Percentiles rank a stretch among this genome's conserved stretches.
These are phyloP conservation scores for Cetraspora pellucida DNA, from an alignment of 192 early-diverging fungal species.

Conservation along the genomic window DNA sequence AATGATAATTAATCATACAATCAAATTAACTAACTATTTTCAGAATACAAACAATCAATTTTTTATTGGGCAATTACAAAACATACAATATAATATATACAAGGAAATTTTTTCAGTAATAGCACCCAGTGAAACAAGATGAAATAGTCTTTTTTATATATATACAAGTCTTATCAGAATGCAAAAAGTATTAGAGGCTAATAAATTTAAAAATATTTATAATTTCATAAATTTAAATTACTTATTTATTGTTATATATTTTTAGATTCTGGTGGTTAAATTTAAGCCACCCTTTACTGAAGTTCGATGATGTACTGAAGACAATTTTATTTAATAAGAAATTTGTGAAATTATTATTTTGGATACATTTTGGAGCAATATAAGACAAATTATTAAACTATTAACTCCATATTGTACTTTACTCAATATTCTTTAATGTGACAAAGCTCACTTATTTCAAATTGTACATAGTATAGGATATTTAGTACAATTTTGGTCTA, in stretches of 20 bases:
- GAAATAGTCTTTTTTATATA: slow-evolving; percentile 3
- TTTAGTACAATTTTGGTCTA: no score
- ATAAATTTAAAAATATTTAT: background rate
- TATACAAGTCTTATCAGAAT: background rate
- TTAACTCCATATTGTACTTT: no score
- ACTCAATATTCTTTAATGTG: no score
- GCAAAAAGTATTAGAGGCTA: slow-evolving; percentile 10
- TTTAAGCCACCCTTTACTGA: background rate
- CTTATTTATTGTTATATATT: no score
- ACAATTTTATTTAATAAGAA: background rate
- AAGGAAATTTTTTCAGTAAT: background rate
- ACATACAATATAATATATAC: background rate
- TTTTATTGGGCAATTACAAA: slow-evolving; percentile 1
- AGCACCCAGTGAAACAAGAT: background rate
- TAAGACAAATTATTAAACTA: no score
- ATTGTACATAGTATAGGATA: no score
- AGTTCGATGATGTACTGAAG: background rate
- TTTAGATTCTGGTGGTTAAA: slow-evolving; percentile 4
- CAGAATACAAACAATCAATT: background rate
- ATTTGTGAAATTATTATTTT: background rate
- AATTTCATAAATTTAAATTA: no score
- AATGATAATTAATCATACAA: background rate
- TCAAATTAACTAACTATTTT: background rate
- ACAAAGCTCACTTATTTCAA: no score
- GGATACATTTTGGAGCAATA: background rate